A percentile compares a stretch with the other conserved stretches of the same genome.
These are phyloP conservation scores for Malbranchea zuffiana DNA, from an alignment of 2,329 filamentous ascomycete species.

Conservation along the genomic window DNA sequence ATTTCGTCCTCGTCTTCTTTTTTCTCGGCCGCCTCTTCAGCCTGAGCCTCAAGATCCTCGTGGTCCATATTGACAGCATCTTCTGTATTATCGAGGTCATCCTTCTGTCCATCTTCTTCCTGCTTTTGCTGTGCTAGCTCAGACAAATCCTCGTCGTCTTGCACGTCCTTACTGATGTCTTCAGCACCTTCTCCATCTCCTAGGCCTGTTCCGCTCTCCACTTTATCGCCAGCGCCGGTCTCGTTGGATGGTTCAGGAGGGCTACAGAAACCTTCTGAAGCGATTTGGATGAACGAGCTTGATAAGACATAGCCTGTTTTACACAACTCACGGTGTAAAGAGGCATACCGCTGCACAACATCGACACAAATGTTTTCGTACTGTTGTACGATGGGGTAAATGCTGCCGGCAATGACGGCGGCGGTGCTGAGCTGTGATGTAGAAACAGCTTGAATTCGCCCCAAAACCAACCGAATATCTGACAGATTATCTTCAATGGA, in stretches of 20 bases:
- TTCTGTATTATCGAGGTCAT: conserved; percentile 36
- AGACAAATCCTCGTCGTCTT: conserved; percentile 82
- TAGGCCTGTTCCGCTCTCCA: conserved; percentile 84
- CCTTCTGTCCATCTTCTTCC: conserved; percentile 35
- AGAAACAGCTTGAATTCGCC: conserved; percentile 37
- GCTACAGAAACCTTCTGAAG: conserved; percentile 79
- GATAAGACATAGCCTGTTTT: conserved; percentile 66
- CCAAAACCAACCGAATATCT: conserved; percentile 36
- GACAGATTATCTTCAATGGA: conserved; percentile 46
- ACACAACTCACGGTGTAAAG: conserved; percentile 58
- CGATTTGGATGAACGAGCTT: conserved; percentile 66
- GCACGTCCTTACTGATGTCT: conserved; percentile 95
- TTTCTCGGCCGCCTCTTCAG: conserved; percentile 47
- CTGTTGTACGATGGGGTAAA: conserved; percentile 62
- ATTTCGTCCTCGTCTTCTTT: conserved; percentile 52
- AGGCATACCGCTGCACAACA: conserved; percentile 47
- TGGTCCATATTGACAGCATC: conserved; percentile 53
- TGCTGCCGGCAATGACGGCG: conserved; percentile 48
- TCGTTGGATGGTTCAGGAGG: conserved; percentile 70
- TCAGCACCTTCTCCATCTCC: conserved; percentile 92
- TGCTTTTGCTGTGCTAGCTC: conserved; percentile 80
- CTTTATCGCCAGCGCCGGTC: conserved; percentile 59
- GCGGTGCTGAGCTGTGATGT: conserved; percentile 39
- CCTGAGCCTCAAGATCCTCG: conserved; percentile 80
- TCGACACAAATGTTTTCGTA: conserved; percentile 55